Base-by-base conservation (phyloP, 371 early-diverging fungal genomes). In the Mortierella sp. region DNA sequence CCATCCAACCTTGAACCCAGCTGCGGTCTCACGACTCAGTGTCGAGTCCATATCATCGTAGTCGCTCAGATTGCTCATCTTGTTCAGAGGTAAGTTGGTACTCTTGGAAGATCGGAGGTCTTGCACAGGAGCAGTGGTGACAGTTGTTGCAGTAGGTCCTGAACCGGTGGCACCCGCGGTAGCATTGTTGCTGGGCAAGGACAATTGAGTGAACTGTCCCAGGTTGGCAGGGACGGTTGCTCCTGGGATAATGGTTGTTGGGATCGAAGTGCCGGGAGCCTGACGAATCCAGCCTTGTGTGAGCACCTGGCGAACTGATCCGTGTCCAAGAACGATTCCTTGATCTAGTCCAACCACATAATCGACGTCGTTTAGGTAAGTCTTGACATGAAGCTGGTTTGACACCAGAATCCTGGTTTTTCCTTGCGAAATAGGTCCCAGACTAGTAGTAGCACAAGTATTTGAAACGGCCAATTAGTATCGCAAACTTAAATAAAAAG, bases 321-420 rank as follows among this genome's bases (percentile, higher is more conserved):
- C 87, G 74, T 82, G 78, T 26, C 87, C 87, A 3, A 86, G 75
- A 16, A 86, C 75, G 26, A 71, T 50, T 24, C 87, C 87, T 44
- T 86, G 87, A 65, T 86, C 87, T 70, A 86, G n/a, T n/a, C 87
- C 87, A 28, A 86, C 87, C 24, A 86, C 87, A 31, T 80, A 86
- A 57, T 86, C 87, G 13, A 78, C 87, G 57, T 86, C 87, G 42
- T 82, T 82, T 74, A 86, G 26, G 60, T 80, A 86, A 0, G 80
- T 80, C 74, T 80, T 82, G 76, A 86, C 75, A 70, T 86, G 87
- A 65, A 86, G 76, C 72, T 86, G 87, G 73, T 86, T 86, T 6
- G 78, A 75, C 65, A 82, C 87, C 21, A 86, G 52, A 45, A 86
- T 86, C 10, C 82, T 76, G 6, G 87, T 86, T 45, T 86, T 86